A percentile compares a stretch with the other conserved stretches of the same genome.
Conservation (phyloP, 2,329 filamentous ascomycete genomes). For the Paramyrothecium roridum region DNA sequence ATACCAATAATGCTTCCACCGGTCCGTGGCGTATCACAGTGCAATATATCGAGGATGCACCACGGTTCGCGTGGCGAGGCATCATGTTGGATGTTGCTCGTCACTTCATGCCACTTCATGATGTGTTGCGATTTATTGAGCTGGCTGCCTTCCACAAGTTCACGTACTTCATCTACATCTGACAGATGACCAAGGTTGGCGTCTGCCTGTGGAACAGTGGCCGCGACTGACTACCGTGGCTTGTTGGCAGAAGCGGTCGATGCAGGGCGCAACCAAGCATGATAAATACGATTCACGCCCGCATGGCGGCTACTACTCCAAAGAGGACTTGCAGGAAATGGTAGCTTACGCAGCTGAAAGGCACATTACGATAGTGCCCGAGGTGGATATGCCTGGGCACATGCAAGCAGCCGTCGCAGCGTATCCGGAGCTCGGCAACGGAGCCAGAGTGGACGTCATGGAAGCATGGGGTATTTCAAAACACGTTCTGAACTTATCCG, state of each 20-base stretch:
- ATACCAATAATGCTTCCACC: neutral
- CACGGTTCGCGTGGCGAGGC: conserved; percentile 12
- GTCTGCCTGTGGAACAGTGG: conserved; percentile 8
- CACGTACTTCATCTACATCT: conserved; percentile 11
- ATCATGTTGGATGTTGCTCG: conserved; percentile 15
- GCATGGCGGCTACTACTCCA: conserved; percentile 11
- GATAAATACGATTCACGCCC: conserved; percentile 8
- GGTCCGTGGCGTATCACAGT: conserved; percentile 8
- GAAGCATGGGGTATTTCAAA: conserved; percentile 13
- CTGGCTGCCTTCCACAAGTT: conserved; percentile 10
- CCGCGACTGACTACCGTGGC: conserved; percentile 9
- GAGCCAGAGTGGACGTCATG: conserved; percentile 7
- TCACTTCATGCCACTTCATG: conserved; percentile 14
- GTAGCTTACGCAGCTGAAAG: conserved; percentile 9
- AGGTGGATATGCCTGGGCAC: conserved; percentile 15
- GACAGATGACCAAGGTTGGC: conserved; percentile 14
- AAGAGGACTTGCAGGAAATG: conserved; percentile 8
- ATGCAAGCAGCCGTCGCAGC: conserved; percentile 15
- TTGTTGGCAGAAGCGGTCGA: conserved; percentile 9
- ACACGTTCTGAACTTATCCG: conserved; percentile 12
- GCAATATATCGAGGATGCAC: conserved; percentile 8
- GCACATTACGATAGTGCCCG: conserved; percentile 13
- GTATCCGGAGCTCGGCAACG: conserved; percentile 14
- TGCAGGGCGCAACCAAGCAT: conserved; percentile 7
- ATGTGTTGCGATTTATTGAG: conserved; percentile 13